Base-by-base conservation (phyloP, 2,329 filamentous ascomycete genomes). In the Lachnellula occidentalis region DNA sequence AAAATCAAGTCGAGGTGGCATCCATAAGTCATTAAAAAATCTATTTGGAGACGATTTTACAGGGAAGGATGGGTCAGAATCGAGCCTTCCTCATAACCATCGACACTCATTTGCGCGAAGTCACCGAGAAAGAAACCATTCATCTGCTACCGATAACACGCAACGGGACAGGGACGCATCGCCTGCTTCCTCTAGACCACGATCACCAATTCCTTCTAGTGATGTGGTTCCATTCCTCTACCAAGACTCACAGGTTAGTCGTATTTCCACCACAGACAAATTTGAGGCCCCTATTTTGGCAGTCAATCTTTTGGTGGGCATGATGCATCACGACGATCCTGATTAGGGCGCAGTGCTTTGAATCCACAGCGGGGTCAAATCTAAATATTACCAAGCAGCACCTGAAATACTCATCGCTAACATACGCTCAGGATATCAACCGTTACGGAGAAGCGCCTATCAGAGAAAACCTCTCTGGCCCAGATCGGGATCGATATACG, bases 211-310 rank as follows among this genome's bases (percentile, higher is more conserved):
- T 50, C 89, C 89, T 42, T 90, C 89, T 12, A 94, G 90, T 66
- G 92, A 97, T 72, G 91, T 99, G 55, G 94, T 95, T 39, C 94
- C 94, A n/a, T 99, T 96, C 79, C 80, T 95, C 58, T 97, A 94
- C 69, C 94, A 97, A 72, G 90, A 94, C 69, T 81, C 81, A 61
- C 82, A 89, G 75, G 86, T 89, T 71, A 76, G 84, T 79, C 22
- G 24, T 47, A 53, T 24, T 8, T 31, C 12, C 27, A 21, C 21
- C 17, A 15, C 4, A 31, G 27, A 31, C 27, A 31, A 31, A 11
- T 31, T 4, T 3, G 2, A 31, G 27, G 27, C 9, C 27, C 27
- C 27, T 31, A 31, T 31, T 31, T 31, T 12, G 9, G 9, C 27
- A 31, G 9, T 11, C 27, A 31, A 31, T 9, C 27, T 31, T 31